Evolutionary conservation across 768 basidiomycete genomes (phyloP).

Genomic region (Auricularia cornea): DNA sequence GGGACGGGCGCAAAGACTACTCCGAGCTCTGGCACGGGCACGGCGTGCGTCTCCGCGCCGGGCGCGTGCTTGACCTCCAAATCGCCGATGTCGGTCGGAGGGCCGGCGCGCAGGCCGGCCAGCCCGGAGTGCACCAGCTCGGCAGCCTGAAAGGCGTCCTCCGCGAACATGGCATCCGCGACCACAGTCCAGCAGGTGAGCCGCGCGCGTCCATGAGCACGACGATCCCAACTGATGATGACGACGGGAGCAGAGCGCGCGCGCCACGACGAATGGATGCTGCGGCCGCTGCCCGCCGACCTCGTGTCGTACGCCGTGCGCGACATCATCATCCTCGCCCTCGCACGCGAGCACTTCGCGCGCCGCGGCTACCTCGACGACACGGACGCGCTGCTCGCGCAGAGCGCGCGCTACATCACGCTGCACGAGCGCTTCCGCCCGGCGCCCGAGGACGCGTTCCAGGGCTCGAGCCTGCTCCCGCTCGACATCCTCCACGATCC

Average conservation of each 20-base stretch:
- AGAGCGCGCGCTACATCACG: constrained; percentile 14
- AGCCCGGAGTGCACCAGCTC: constrained; percentile 23
- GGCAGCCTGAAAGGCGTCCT: constrained; percentile 30
- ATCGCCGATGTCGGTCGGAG: constrained; percentile 31
- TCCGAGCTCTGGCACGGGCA: constrained; percentile 25
- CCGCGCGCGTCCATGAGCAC: not conserved
- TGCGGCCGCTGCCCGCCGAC: constrained; percentile 26
- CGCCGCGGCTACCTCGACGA: constrained; percentile 10
- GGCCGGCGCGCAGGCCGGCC: not conserved
- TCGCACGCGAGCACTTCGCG: constrained; percentile 27
- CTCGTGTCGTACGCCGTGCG: constrained; percentile 35
- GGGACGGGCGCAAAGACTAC: constrained; percentile 36
- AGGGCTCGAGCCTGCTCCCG: not conserved
- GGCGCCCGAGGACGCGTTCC: not conserved
- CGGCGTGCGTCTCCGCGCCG: constrained; percentile 18
- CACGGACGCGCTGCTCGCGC: constrained; percentile 5
- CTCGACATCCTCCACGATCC: not conserved
- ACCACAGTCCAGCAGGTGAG: constrained; percentile 20
- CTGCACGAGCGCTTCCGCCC: constrained; percentile 7
- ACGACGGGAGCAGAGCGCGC: not conserved
- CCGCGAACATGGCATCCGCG: constrained; percentile 15
- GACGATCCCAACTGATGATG: not conserved
- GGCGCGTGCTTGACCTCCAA: constrained; percentile 32
- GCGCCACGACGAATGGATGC: constrained; percentile 34
- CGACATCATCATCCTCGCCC: constrained; percentile 33